phyloP scores from a whole-genome alignment of 257 asterid genomes.

The Mentha longifolia region DNA sequence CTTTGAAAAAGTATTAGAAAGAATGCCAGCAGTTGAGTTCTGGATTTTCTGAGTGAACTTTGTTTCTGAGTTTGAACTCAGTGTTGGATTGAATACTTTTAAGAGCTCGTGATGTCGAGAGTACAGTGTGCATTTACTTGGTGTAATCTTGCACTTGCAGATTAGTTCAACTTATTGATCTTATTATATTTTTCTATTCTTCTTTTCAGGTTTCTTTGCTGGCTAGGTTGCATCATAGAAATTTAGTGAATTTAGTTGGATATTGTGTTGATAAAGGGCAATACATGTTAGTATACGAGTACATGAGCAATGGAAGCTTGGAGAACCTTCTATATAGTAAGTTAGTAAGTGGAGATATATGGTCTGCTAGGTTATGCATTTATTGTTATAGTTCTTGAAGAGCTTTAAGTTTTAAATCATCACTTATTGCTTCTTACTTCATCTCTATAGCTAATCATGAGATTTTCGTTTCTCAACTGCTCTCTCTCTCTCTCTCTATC shows the following conservation, averaged over 20 bases:
- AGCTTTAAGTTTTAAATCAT: background rate
- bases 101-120: constrained; percentile 2
- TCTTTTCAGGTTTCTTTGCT: constrained; percentile 85
- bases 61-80: background rate
- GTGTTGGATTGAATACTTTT: background rate
- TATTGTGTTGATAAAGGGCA: constrained; percentile 96
- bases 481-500: constrained; percentile 16
- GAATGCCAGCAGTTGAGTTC: constrained; percentile 10
- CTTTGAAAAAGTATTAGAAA: background rate
- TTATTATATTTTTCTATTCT: constrained; percentile 22
- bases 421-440: background rate
- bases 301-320: constrained; percentile 97
- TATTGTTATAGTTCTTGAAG: constrained; percentile 11
- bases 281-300: constrained; percentile 84
- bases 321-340: constrained; percentile 78
- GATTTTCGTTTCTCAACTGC: background rate
- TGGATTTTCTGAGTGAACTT: background rate
- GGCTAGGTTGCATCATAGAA: constrained; percentile 92
- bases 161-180: constrained; percentile 25
- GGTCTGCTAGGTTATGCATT: constrained; percentile 18
- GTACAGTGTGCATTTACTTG: background rate
- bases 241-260: constrained; percentile 95
- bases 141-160: background rate
- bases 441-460: background rate
- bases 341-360: constrained; percentile 42